Percentiles rank a stretch among this genome's conserved stretches.
Evolutionary conservation across 2,329 filamentous ascomycete genomes (phyloP).

Genomic region (Claviceps humidiphila): DNA sequence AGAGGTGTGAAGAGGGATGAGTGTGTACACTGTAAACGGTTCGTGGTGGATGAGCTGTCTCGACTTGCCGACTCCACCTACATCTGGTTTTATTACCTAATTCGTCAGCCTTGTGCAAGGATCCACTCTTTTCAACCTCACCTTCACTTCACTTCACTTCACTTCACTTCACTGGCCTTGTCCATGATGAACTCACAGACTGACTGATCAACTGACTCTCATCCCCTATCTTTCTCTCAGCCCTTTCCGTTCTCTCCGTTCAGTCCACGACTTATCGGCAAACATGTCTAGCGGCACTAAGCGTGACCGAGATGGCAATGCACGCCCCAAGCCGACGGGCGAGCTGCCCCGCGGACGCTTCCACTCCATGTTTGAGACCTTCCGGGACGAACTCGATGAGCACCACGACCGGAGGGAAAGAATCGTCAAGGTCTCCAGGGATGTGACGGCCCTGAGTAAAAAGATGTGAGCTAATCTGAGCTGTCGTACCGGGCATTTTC

Average conservation of each 20-base stretch:
- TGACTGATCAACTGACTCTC: not conserved
- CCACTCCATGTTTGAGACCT: slow-evolving; percentile 69
- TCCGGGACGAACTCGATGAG: slow-evolving; percentile 80
- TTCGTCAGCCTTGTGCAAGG: not conserved
- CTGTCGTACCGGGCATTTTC: not conserved
- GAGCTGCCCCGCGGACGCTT: slow-evolving; percentile 30
- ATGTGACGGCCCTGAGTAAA: slow-evolving; percentile 89
- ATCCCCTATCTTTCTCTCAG: not conserved
- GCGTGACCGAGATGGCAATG: slow-evolving; percentile 39
- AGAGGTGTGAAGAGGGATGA: not conserved
- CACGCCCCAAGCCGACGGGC: slow-evolving; percentile 23
- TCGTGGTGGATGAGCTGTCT: not conserved
- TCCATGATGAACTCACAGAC: not conserved
- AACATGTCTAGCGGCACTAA: slow-evolving; percentile 32
- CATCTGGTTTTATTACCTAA: not conserved
- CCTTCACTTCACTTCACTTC: not conserved
- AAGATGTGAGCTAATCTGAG: slow-evolving; percentile 57
- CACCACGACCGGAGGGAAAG: slow-evolving; percentile 87
- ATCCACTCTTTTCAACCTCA: not conserved
- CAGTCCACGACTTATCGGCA: not conserved
- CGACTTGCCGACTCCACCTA: not conserved
- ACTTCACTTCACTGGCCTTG: not conserved
- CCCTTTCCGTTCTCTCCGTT: not conserved
- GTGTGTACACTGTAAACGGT: not conserved
- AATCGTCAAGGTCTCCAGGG: slow-evolving; percentile 79